Conservation (phyloP, 148 eudicot genomes). For the Arctostaphylos glauca region DNA sequence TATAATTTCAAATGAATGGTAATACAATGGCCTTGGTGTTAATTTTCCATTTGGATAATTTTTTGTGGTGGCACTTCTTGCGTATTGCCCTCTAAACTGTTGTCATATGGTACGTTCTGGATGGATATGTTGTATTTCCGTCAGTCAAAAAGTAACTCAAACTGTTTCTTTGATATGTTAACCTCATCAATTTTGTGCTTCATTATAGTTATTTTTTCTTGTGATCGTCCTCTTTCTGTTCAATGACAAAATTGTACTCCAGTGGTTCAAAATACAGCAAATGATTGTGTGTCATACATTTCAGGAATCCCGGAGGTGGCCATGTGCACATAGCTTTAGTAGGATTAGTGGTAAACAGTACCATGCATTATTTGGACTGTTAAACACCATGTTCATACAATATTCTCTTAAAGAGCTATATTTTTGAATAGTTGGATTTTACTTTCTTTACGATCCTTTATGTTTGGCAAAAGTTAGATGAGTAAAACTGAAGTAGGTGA, state of each 20-base stretch:
- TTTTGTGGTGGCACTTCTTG: not conserved
- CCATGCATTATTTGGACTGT: not conserved
- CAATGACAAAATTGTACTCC: constrained; percentile 6
- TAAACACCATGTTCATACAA: not conserved
- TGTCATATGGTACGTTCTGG: not conserved
- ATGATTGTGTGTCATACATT: not conserved
- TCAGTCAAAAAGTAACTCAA: not conserved
- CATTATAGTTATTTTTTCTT: not conserved
- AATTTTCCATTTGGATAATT: not conserved
- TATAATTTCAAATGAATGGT: not conserved
- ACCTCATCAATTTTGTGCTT: not conserved
- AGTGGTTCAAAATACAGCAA: not conserved
- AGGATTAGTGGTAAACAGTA: not conserved
- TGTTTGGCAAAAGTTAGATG: not conserved
- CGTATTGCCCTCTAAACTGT: not conserved
- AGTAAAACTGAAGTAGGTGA: not conserved
- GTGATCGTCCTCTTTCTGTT: not conserved
- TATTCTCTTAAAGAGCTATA: not conserved
- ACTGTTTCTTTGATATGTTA: not conserved
- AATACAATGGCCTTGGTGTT: not conserved
- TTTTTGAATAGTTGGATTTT: not conserved
- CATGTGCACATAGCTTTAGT: not conserved
- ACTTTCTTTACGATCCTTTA: not conserved
- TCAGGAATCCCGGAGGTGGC: constrained; percentile 6
- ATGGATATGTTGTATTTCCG: not conserved